These are phyloP conservation scores for Capsella rubella DNA, from an alignment of 441 rosid genomes.

Conservation along the genomic window DNA sequence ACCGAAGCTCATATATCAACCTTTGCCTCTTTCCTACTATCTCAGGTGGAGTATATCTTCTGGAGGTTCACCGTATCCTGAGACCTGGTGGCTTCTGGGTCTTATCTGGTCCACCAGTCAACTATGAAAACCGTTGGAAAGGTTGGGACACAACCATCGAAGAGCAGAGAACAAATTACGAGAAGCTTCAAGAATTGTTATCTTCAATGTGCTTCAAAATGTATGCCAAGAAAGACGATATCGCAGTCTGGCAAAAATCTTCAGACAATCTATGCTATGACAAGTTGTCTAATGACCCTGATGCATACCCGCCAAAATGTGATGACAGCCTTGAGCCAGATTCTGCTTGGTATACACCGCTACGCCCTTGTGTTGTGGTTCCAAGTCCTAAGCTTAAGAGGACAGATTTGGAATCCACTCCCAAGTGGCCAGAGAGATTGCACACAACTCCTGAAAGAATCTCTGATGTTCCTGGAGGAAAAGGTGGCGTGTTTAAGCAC, in stretches of 20 bases:
- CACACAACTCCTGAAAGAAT: constrained; percentile 77
- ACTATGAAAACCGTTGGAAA: constrained; percentile 87
- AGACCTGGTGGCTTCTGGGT: constrained; percentile 99
- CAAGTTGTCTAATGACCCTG: constrained; percentile 65
- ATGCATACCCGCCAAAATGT: constrained; percentile 84
- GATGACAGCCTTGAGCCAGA: constrained; percentile 98
- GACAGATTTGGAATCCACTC: constrained; percentile 63
- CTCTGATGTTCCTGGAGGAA: constrained; percentile 72
- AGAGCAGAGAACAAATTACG: constrained; percentile 86
- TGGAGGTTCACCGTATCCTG: constrained; percentile 85
- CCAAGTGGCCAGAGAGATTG: constrained; percentile 89
- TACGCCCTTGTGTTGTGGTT: constrained; percentile 84
- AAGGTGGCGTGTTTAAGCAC: constrained; percentile 66
- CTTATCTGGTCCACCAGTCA: constrained; percentile 98
- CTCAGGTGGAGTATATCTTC: constrained; percentile 92
- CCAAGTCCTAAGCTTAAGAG: constrained; percentile 74
- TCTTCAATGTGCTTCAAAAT: constrained; percentile 91
- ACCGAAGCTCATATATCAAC: not conserved
- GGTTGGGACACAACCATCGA: constrained; percentile 98
- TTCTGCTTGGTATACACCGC: constrained; percentile 95
- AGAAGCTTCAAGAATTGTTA: constrained; percentile 77
- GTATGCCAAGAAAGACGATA: constrained; percentile 86
- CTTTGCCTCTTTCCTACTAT: constrained; percentile 21
- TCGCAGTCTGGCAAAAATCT: constrained; percentile 93
- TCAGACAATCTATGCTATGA: constrained; percentile 71